Percentiles rank a stretch among this genome's conserved stretches.
phyloP scores from a whole-genome alignment of 2,329 filamentous ascomycete species.

The Trichoderma sp. region DNA sequence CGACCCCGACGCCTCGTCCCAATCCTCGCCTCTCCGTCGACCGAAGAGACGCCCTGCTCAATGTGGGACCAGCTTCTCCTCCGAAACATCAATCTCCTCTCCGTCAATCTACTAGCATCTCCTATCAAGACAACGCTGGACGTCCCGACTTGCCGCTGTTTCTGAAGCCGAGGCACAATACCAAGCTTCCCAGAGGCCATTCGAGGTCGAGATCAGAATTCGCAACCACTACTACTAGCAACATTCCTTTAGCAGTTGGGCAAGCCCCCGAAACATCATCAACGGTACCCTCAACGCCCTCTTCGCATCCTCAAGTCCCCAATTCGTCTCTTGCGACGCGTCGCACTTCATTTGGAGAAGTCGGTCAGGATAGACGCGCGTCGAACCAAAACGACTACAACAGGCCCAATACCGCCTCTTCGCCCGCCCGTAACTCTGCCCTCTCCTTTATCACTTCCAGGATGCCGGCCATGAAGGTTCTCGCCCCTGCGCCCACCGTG shows the following conservation, averaged over 20 bases:
- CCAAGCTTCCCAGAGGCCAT: constrained; percentile 13
- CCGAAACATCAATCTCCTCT: constrained; percentile 33
- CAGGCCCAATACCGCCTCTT: constrained; percentile 21
- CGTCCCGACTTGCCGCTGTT: constrained; percentile 6
- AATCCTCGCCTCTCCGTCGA: constrained; percentile 24
- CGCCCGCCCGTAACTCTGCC: constrained; percentile 14
- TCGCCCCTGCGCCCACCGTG: constrained; percentile 25
- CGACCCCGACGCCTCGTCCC: constrained; percentile 24
- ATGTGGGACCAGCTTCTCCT: constrained; percentile 31
- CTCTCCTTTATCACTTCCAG: constrained; percentile 48
- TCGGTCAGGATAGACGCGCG: constrained; percentile 9
- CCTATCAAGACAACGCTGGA: constrained; percentile 25
- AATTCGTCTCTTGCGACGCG: constrained; percentile 1
- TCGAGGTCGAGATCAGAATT: constrained; percentile 18
- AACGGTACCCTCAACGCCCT: background rate
- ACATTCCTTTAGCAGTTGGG: constrained; percentile 1
- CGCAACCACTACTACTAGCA: background rate
- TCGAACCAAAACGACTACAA: background rate
- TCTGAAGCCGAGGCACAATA: constrained; percentile 16
- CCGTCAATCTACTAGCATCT: constrained; percentile 33
- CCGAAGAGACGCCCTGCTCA: constrained; percentile 26
- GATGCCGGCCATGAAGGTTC: constrained; percentile 42
- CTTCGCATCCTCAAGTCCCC: background rate
- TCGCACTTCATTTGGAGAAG: constrained; percentile 9
- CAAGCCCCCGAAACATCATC: background rate